Percentiles rank a stretch among this genome's conserved stretches.
These are phyloP conservation scores for Geosiphon pyriformis DNA, from an alignment of 192 early-diverging fungal species.

Conservation along the genomic window DNA sequence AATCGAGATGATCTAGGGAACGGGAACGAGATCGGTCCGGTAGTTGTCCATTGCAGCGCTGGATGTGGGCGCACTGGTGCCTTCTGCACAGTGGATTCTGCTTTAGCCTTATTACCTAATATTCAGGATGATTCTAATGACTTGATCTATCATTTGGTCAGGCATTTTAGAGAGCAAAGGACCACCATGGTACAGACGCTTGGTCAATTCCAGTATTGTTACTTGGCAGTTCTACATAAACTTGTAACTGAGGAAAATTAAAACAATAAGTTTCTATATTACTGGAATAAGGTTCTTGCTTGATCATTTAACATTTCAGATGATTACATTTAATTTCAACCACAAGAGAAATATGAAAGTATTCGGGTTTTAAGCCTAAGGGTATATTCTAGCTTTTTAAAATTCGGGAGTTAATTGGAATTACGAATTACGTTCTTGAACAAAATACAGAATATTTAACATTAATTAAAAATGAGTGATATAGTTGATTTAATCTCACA, in stretches of 20 bases:
- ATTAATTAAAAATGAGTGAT: no score
- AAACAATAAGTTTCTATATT: no score
- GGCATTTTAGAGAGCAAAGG: slow-evolving; percentile 64
- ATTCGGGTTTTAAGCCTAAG: no score
- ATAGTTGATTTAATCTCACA: no score
- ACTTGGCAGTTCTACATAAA: slow-evolving; percentile 47
- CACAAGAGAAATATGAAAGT: no score
- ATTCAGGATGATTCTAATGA: slow-evolving; percentile 35
- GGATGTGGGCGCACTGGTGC: slow-evolving; percentile 82
- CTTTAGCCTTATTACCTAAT: slow-evolving; percentile 10
- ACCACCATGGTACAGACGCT: slow-evolving; percentile 69
- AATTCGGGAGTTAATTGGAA: no score
- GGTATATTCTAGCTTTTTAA: no score
- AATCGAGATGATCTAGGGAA: neutral
- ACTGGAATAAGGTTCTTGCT: no score
- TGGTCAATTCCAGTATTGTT: slow-evolving; percentile 71
- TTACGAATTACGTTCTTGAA: no score
- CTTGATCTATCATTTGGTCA: slow-evolving; percentile 54
- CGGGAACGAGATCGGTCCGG: slow-evolving; percentile 34
- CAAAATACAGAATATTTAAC: no score
- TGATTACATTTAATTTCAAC: no score
- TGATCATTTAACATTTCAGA: no score
- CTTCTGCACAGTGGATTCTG: slow-evolving; percentile 63
- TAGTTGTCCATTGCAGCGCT: slow-evolving; percentile 79
- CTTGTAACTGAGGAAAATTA: slow-evolving; percentile 2